Conservation (phyloP, 2,329 filamentous ascomycete species). For the Fusarium nanum region DNA sequence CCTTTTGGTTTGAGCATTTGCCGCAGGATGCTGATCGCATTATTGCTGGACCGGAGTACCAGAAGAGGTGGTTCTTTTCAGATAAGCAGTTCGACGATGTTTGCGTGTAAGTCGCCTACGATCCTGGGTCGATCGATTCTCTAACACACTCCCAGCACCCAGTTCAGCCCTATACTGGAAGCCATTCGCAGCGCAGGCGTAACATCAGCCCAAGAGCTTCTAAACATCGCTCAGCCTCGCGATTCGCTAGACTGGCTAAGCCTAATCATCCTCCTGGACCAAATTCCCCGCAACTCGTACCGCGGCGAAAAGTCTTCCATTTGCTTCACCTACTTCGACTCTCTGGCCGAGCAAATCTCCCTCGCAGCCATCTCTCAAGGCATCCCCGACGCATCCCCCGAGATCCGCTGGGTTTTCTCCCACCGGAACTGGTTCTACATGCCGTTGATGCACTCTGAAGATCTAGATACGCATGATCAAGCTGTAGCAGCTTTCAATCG, state of each 20-base stretch:
- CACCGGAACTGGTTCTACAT: slow-evolving; percentile 69
- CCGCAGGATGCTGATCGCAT: slow-evolving; percentile 43
- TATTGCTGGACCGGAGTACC: slow-evolving; percentile 43
- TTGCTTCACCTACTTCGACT: slow-evolving; percentile 68
- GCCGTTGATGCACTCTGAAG: slow-evolving; percentile 70
- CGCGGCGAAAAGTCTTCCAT: slow-evolving; percentile 59
- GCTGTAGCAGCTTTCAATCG: slow-evolving; percentile 49
- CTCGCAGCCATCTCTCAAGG: slow-evolving; percentile 50
- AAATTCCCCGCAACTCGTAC: slow-evolving; percentile 71
- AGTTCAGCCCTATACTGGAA: slow-evolving; percentile 51
- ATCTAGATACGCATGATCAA: slow-evolving; percentile 57
- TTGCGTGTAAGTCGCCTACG: slow-evolving; percentile 49
- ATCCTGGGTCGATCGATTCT: accelerated
- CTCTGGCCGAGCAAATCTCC: slow-evolving; percentile 61
- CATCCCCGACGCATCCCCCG: slow-evolving; percentile 45
- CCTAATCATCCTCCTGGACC: slow-evolving; percentile 69
- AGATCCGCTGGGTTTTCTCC: slow-evolving; percentile 50
- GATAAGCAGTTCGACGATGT: slow-evolving; percentile 51
- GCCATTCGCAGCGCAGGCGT: slow-evolving; percentile 46
- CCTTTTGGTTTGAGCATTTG: slow-evolving; percentile 56
- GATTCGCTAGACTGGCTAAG: slow-evolving; percentile 57
- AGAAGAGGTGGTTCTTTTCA: slow-evolving; percentile 52
- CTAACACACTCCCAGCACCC: slow-evolving; percentile 36
- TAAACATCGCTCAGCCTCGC: slow-evolving; percentile 44
- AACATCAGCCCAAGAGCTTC: slow-evolving; percentile 47